Conservation (phyloP, 2,329 filamentous ascomycete species). For the Alternaria novae-zelandiae region DNA sequence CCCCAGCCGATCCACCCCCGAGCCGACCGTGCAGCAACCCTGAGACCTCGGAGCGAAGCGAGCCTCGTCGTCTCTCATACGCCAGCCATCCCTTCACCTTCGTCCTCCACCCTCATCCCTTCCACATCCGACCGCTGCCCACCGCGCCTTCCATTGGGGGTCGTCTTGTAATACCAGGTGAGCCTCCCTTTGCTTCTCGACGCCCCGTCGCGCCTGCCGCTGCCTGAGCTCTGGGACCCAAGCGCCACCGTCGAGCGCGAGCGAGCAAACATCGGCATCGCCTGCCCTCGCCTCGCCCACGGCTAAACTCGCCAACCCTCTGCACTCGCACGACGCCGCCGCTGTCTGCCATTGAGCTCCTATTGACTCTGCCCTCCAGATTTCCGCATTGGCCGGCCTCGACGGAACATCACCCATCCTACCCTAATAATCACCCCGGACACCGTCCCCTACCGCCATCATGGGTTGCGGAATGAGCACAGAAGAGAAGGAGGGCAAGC, state of each 20-base stretch:
- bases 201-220: constrained; percentile 11
- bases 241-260: constrained; percentile 2
- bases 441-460: constrained; percentile 55
- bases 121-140: constrained; percentile 4
- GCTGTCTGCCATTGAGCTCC: not conserved
- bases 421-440: constrained; percentile 35
- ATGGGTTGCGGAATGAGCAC: constrained; percentile 99
- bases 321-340: not conserved
- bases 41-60: constrained; percentile 37
- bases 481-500: constrained; percentile 99
- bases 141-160: constrained; percentile 8
- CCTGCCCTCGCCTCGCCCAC: constrained; percentile 1
- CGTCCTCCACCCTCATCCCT: constrained; percentile 12
- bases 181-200: constrained; percentile 20
- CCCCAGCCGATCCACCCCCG: constrained; percentile 32
- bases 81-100: constrained; percentile 37
- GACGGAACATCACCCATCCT: constrained; percentile 35
- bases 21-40: constrained; percentile 37
- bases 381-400: constrained; percentile 46
- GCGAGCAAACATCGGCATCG: constrained; percentile 13
- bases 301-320: constrained; percentile 6
- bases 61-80: constrained; percentile 35
- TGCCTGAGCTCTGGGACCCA: constrained; percentile 11
- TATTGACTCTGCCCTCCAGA: constrained; percentile 21
- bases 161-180: constrained; percentile 38